These are phyloP conservation scores for Porphyrellus sp. DNA, from an alignment of 1,284 basidiomycete species.

Conservation along the genomic window DNA sequence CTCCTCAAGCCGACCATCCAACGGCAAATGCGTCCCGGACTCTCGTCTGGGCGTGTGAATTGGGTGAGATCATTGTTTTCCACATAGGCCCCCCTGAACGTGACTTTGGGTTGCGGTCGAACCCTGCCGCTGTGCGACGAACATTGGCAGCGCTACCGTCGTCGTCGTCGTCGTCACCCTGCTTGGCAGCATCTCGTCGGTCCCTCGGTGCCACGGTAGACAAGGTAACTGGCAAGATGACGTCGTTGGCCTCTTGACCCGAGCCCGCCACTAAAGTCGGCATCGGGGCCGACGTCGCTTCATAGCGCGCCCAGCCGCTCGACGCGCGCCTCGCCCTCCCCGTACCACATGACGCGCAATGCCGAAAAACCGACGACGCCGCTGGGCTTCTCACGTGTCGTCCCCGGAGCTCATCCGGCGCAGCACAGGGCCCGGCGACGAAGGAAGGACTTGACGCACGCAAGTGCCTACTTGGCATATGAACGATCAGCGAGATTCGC, in stretches of 20 bases:
- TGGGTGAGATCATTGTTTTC: conserved; percentile 5
- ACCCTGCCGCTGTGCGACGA: no score
- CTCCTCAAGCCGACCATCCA: conserved; percentile 1
- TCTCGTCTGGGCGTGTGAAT: neutral
- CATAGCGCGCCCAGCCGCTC: neutral
- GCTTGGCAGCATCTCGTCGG: conserved; percentile 7
- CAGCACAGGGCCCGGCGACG: no score
- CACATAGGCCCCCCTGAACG: conserved; percentile 1
- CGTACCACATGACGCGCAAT: neutral
- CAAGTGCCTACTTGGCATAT: no score
- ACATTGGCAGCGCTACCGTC: no score
- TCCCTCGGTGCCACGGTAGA: neutral
- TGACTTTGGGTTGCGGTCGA: no score
- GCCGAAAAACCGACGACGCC: neutral
- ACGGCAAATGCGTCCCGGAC: conserved; percentile 9
- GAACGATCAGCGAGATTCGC: conserved; percentile 21
- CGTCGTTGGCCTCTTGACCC: neutral
- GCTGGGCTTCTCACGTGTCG: neutral
- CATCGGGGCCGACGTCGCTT: neutral
- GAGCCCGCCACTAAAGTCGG: neutral
- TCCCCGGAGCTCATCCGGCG: neutral
- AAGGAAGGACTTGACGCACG: no score
- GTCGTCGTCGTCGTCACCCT: conserved; percentile 11
- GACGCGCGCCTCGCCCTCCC: neutral
- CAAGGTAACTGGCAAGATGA: conserved; percentile 5